Base-by-base conservation (phyloP, 1,139 yeast genomes). In the Debaryomyces nepalensis region DNA sequence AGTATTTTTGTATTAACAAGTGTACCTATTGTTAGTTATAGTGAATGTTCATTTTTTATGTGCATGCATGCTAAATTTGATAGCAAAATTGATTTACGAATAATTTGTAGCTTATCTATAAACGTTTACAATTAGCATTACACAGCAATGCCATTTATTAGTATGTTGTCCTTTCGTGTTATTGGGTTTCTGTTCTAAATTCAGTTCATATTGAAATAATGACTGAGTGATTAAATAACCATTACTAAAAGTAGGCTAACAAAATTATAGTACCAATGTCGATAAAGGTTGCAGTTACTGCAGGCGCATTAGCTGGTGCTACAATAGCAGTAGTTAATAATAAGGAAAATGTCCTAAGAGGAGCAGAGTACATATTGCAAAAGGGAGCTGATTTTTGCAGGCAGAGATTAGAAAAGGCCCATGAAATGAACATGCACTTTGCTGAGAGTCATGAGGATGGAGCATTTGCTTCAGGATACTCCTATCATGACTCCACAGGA, bases 241-340 rank as follows among this genome's bases (percentile, higher is more conserved):
- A 10, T 12, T 20, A 14, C 5, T 21, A 22, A 22, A 15, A 24
- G 24, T 6, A 20, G 37, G 41, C 42, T 41, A 44, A 44, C 41
- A 10, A 10, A 11, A 23, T 5, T 4, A 14, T 41, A 64, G 72
- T 69, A 26, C 75, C 75, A 11, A 49, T 67, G n/a, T 63, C 76
- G 2, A 54, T 70, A 3, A 73, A 73, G 50, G 53, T 62, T 5
- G 77, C 77, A 4, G 44, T 72, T 12, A 61, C 71, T 5, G 54
- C 65, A 1, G 78, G 77, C 4, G 70, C 74, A 5, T 40, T 69
- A 1, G 52, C 64, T 1, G 77, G 77, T 1, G 75, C 75, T 12
- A 53, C 73, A 2, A 52, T 68, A 15, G 77, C 77, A 6, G 38
- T 68, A 3, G 40, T 66, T 11, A 59, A 59, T 38, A 70, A 73